These are phyloP conservation scores for Russula vinacea DNA, from an alignment of 768 basidiomycete species.

Conservation along the genomic window DNA sequence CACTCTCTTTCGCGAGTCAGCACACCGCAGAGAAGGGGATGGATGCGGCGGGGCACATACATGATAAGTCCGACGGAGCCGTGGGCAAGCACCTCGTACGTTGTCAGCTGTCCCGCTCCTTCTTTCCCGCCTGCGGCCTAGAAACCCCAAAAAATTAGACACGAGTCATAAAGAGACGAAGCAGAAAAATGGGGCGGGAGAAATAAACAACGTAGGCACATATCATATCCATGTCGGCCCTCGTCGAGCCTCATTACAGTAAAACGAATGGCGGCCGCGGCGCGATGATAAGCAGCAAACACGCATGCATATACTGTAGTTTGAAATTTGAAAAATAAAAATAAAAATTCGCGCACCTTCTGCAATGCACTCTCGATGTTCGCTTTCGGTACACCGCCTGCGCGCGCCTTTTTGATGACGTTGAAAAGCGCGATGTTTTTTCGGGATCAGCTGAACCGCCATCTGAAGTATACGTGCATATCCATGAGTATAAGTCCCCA, in stretches of 20 bases:
- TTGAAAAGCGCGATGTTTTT: slow-evolving; percentile 27
- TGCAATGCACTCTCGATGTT: slow-evolving; percentile 29
- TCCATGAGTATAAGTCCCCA: neutral
- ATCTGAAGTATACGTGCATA: neutral
- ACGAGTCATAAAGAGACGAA: no score
- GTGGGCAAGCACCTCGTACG: slow-evolving; percentile 29
- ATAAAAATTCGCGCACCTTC: slow-evolving; percentile 16
- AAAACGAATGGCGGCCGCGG: no score
- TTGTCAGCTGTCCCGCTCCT: slow-evolving; percentile 15
- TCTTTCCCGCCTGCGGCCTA: slow-evolving; percentile 27
- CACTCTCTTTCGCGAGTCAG: slow-evolving; percentile 26
- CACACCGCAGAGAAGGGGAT: neutral
- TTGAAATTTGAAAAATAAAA: no score
- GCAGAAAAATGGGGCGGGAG: no score
- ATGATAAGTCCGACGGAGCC: slow-evolving; percentile 30
- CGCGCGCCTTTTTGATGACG: slow-evolving; percentile 22
- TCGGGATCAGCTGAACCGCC: slow-evolving; percentile 26
- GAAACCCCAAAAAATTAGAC: neutral
- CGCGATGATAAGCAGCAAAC: no score
- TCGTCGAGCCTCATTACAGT: no score
- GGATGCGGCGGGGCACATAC: slow-evolving; percentile 5
- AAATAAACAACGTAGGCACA: no score
- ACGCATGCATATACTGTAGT: no score
- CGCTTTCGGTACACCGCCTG: slow-evolving; percentile 28
- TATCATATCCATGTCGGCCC: no score